Percentiles rank a stretch among this genome's conserved stretches.
Evolutionary conservation across 768 basidiomycete species (phyloP).

Genomic region (Suillus luteus): DNA sequence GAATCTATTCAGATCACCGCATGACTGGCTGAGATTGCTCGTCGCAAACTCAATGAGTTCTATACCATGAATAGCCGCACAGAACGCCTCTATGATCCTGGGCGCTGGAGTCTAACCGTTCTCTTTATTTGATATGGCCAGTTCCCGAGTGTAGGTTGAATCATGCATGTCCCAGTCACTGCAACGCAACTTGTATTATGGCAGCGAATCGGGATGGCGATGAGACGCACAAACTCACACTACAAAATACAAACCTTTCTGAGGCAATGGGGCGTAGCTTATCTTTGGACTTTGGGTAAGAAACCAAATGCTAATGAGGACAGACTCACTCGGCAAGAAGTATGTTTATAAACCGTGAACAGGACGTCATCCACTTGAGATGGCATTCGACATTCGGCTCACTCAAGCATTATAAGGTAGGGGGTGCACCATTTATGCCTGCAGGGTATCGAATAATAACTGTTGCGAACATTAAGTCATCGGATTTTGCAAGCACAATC

Average conservation of each 20-base stretch:
- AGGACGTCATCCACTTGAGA: conserved; percentile 51
- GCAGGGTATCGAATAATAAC: conserved; percentile 6
- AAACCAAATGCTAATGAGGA: too few species aligned
- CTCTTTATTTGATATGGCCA: too few species aligned
- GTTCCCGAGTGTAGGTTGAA: conserved; percentile 24
- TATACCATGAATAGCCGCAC: conserved; percentile 49
- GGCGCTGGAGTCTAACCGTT: too few species aligned
- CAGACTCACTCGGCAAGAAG: too few species aligned
- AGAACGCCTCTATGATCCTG: conserved; percentile 88
- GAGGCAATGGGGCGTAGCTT: too few species aligned
- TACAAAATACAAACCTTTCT: too few species aligned
- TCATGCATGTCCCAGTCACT: conserved; percentile 96
- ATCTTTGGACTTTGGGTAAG: too few species aligned
- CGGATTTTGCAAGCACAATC: conserved; percentile 24
- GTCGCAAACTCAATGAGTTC: conserved; percentile 91
- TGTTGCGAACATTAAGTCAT: conserved; percentile 7
- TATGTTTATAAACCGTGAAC: too few species aligned
- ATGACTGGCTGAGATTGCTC: conserved; percentile 22
- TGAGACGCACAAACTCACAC: too few species aligned
- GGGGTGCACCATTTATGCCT: conserved; percentile 68
- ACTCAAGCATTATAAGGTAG: conserved; percentile 11
- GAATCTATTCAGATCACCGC: conserved; percentile 11
- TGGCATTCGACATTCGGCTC: conserved; percentile 12
- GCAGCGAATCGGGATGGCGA: neutral
- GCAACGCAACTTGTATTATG: conserved; percentile 5